These are phyloP conservation scores for Candida albicans DNA, from an alignment of 1,139 yeast genomes.

Conservation along the genomic window DNA sequence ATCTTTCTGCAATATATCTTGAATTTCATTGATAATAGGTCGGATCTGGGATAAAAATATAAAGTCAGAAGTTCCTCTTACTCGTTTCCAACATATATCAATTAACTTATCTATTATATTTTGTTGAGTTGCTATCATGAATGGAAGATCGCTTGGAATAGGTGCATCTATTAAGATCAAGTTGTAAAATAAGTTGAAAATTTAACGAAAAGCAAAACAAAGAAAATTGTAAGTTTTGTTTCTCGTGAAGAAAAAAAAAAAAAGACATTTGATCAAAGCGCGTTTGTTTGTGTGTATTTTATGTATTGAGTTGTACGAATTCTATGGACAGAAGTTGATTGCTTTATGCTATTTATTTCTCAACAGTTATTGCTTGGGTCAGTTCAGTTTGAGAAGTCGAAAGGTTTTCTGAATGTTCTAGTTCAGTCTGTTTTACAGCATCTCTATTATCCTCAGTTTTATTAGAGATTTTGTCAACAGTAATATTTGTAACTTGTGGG, in stretches of 20 bases:
- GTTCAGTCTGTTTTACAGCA: background rate
- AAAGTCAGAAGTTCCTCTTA: slow-evolving; percentile 17
- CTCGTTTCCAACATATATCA: slow-evolving; percentile 30
- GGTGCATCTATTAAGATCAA: background rate
- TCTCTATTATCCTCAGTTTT: background rate
- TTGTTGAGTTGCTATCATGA: background rate
- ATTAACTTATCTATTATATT: slow-evolving; percentile 21
- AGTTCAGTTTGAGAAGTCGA: too few species aligned
- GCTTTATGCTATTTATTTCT: too few species aligned
- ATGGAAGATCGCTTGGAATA: background rate
- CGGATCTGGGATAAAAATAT: slow-evolving; percentile 31
- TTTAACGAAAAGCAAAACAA: background rate
- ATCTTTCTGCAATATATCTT: slow-evolving; percentile 21
- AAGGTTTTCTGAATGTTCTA: too few species aligned
- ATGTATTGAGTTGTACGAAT: too few species aligned
- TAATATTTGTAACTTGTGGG: too few species aligned
- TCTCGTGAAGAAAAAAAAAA: too few species aligned
- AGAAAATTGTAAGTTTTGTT: too few species aligned
- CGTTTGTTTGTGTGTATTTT: too few species aligned
- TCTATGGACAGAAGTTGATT: too few species aligned
- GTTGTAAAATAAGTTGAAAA: slow-evolving; percentile 1
- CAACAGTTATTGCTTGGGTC: too few species aligned
- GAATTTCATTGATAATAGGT: slow-evolving; percentile 29
- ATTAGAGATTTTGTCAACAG: background rate
- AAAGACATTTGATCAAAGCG: too few species aligned